Conservation (phyloP, 2,329 filamentous ascomycete genomes). For the Colletotrichum sp. region DNA sequence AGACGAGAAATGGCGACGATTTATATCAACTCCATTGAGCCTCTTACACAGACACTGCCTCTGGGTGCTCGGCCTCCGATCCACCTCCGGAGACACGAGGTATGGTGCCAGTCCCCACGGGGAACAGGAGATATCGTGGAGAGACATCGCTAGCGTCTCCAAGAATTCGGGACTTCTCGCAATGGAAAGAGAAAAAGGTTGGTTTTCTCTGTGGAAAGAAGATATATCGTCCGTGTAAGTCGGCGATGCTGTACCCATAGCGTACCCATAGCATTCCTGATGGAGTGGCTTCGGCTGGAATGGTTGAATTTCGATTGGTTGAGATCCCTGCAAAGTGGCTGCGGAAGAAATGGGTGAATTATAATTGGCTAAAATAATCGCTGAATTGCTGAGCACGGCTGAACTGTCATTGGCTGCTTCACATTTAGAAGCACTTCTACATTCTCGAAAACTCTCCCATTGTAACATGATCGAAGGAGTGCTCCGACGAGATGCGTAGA, state of each 20-base stretch:
- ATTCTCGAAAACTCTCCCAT: not conserved
- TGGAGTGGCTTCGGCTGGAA: not conserved
- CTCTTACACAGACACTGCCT: not conserved
- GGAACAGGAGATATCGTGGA: not conserved
- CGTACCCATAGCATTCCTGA: not conserved
- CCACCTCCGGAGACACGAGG: not conserved
- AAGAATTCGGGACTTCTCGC: not conserved
- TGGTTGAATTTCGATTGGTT: not conserved
- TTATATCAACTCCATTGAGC: not conserved
- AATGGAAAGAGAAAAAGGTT: not conserved
- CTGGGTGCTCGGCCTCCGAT: not conserved
- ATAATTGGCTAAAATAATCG: not conserved
- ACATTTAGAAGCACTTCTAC: not conserved
- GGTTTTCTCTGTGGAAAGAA: not conserved
- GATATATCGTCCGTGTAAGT: not conserved
- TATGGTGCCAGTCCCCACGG: not conserved
- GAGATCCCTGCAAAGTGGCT: not conserved
- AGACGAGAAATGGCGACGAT: not conserved
- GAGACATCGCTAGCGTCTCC: not conserved
- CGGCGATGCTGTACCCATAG: not conserved
- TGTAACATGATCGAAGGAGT: not conserved
- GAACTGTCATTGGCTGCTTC: not conserved
- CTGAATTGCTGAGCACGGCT: not conserved
- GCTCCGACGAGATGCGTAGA: not conserved
- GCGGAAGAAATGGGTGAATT: not conserved